Evolutionary conservation across 1,284 basidiomycete species (phyloP).

Genomic region (Leccinum subfulvum): DNA sequence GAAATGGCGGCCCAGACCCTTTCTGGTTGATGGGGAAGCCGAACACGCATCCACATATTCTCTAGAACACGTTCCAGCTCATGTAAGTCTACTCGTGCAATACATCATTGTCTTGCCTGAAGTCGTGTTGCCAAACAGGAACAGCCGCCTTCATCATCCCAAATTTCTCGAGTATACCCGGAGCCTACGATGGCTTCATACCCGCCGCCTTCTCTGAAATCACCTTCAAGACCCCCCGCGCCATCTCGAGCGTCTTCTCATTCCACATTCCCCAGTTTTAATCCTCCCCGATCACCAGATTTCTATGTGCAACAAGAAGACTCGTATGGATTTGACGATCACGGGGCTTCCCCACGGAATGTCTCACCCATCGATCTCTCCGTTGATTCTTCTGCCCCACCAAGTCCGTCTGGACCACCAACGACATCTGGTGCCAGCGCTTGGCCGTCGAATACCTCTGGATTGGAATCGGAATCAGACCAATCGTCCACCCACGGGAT

Average conservation of each 20-base stretch:
- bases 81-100: constrained; percentile 15
- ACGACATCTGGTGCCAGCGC: constrained; percentile 23
- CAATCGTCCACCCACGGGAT: constrained; percentile 16
- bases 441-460: constrained; percentile 18
- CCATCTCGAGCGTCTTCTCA: constrained; percentile 12
- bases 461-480: constrained; percentile 21
- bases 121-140: constrained; percentile 11
- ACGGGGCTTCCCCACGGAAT: constrained; percentile 1
- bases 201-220: constrained; percentile 8
- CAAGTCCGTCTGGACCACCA: constrained; percentile 20
- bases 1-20: constrained; percentile 30
- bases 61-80: neutral
- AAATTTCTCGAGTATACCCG: constrained; percentile 13
- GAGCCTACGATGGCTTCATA: constrained; percentile 10
- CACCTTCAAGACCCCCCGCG: neutral
- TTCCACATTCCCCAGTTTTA: constrained; percentile 6
- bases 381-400: constrained; percentile 8
- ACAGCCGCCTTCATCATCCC: constrained; percentile 1
- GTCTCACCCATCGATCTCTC: constrained; percentile 7
- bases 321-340: constrained; percentile 11
- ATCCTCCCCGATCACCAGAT: constrained; percentile 9
- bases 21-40: constrained; percentile 29
- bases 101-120: neutral
- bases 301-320: constrained; percentile 19
- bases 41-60: neutral